phyloP scores from a whole-genome alignment of 208 protist species.

The Tritrichomonas foetus region DNA sequence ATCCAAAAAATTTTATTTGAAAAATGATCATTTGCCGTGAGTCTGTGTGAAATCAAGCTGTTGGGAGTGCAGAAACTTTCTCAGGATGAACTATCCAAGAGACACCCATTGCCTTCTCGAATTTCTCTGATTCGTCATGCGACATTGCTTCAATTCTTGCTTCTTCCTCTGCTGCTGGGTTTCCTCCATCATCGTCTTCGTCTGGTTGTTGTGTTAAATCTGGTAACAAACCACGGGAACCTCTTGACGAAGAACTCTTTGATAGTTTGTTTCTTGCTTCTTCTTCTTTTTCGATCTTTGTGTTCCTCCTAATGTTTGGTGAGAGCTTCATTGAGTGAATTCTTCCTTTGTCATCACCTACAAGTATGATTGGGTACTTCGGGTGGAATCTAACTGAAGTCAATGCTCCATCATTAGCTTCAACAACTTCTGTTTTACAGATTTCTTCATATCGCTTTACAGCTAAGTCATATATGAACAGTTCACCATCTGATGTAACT shows the following conservation, averaged over 20 bases:
- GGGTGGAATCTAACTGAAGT: not conserved
- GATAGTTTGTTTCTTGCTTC: not conserved
- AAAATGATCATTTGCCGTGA: too few relatives aligned
- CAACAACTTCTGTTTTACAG: conserved; percentile 4
- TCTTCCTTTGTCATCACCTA: not conserved
- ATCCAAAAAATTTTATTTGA: too few relatives aligned
- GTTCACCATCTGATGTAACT: not conserved
- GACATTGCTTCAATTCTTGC: not conserved
- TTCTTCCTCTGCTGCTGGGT: not conserved
- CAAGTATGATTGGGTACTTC: not conserved
- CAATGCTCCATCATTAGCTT: not conserved
- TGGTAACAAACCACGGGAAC: not conserved
- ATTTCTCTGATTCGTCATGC: not conserved
- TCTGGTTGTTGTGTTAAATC: not conserved
- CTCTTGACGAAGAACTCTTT: not conserved
- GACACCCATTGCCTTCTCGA: conserved; percentile 4
- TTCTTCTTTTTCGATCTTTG: not conserved
- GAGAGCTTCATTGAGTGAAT: not conserved
- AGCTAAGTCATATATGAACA: not conserved
- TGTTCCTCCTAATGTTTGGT: conserved; percentile 9
- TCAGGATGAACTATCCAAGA: too few relatives aligned
- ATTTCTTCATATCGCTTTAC: not conserved
- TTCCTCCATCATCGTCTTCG: not conserved
- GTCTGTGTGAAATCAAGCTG: too few relatives aligned
- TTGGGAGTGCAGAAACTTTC: too few relatives aligned